Conservation (phyloP, 2,329 filamentous ascomycete species). For the Alternaria rosae region DNA sequence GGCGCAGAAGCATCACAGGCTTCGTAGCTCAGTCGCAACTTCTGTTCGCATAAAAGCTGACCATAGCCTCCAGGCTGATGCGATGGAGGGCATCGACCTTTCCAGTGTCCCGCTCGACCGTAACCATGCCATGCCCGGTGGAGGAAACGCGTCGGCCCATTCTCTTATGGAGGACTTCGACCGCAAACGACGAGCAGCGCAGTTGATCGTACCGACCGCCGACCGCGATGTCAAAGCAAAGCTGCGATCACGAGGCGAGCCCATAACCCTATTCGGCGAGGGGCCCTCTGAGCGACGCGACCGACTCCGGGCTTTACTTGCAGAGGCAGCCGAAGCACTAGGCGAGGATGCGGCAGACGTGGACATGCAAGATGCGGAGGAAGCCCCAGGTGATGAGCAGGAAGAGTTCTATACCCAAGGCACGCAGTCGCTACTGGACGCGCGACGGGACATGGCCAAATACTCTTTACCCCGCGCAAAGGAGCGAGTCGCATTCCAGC, state of each 20-base stretch:
- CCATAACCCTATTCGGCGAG: constrained; percentile 93
- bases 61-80: constrained; percentile 54
- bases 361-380: constrained; percentile 59
- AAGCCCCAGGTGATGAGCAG: constrained; percentile 63
- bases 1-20: constrained; percentile 32
- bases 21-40: constrained; percentile 4
- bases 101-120: constrained; percentile 74
- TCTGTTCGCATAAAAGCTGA: constrained; percentile 14
- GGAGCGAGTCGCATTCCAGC: constrained; percentile 77
- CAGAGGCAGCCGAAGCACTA: constrained; percentile 71
- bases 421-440: constrained; percentile 73
- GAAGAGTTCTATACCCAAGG: constrained; percentile 97
- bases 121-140: constrained; percentile 82
- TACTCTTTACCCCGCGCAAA: constrained; percentile 87
- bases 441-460: constrained; percentile 78
- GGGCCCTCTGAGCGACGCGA: constrained; percentile 85
- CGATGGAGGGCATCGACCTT: constrained; percentile 66
- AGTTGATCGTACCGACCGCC: constrained; percentile 91
- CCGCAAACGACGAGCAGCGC: constrained; percentile 86
- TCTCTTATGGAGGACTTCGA: constrained; percentile 88
- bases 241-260: constrained; percentile 82
- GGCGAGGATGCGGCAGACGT: constrained; percentile 59
- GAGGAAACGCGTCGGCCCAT: constrained; percentile 81
- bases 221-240: constrained; percentile 80
- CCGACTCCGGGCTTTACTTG: constrained; percentile 81